A percentile compares a stretch with the other conserved stretches of the same genome.
These are phyloP conservation scores for Picea abies DNA, from an alignment of 83 land plant species.

Conservation along the genomic window DNA sequence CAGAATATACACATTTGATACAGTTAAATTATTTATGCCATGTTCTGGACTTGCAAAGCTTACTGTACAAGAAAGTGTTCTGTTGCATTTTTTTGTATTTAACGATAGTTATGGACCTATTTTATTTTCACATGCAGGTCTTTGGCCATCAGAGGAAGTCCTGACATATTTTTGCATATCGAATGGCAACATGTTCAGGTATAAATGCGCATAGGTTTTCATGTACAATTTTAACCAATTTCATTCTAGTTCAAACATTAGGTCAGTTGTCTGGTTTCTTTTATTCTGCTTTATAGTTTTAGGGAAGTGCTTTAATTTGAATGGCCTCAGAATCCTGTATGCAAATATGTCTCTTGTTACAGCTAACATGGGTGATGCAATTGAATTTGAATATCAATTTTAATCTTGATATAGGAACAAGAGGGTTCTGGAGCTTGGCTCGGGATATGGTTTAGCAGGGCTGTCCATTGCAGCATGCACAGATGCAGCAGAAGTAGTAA, in stretches of 20 bases:
- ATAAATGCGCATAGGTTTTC: constrained; percentile 5
- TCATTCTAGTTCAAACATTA: not conserved
- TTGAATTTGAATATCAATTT: constrained; percentile 4
- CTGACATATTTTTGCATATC: constrained; percentile 76
- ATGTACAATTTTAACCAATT: not conserved
- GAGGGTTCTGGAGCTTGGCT: constrained; percentile 88
- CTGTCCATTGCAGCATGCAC: constrained; percentile 74
- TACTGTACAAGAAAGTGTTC: too few species aligned
- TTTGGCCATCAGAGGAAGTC: constrained; percentile 94
- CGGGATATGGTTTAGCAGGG: constrained; percentile 95
- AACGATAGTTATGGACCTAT: not conserved
- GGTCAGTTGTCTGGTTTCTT: not conserved
- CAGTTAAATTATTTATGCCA: not conserved
- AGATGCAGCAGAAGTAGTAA: constrained; percentile 71
- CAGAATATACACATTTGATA: not conserved
- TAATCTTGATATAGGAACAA: constrained; percentile 43
- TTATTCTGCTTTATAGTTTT: not conserved
- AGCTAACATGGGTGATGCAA: not conserved
- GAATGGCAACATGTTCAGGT: constrained; percentile 76
- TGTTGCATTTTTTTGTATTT: not conserved
- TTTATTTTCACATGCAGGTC: constrained; percentile 44
- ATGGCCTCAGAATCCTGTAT: constrained; percentile 8
- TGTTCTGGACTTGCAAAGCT: not conserved
- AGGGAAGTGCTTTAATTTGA: too few species aligned
- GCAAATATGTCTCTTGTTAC: not conserved